A percentile compares a stretch with the other conserved stretches of the same genome.
These are phyloP conservation scores for Colletotrichum orbiculare DNA, from an alignment of 2,329 filamentous ascomycete species.

Conservation along the genomic window DNA sequence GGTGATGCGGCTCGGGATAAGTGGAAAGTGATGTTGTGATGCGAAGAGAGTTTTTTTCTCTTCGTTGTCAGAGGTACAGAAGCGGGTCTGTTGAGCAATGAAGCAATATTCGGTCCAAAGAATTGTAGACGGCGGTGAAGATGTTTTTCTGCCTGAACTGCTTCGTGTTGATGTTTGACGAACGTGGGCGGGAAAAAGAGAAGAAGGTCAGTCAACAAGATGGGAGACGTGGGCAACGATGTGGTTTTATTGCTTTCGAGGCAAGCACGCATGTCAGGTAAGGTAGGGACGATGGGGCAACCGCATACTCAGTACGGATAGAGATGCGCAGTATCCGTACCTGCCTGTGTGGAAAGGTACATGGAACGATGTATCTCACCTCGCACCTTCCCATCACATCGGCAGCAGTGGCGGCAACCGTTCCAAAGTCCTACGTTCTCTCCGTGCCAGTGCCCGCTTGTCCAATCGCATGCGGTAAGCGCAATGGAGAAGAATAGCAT, in stretches of 20 bases:
- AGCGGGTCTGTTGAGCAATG: constrained; percentile 13
- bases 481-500: constrained; percentile 8
- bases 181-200: constrained; percentile 19
- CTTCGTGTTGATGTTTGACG: constrained; percentile 28
- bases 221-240: constrained; percentile 27
- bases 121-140: constrained; percentile 30
- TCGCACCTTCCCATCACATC: not conserved
- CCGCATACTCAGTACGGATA: too few species aligned
- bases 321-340: too few species aligned
- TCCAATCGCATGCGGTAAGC: constrained; percentile 16
- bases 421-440: constrained; percentile 16
- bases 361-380: too few species aligned
- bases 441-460: constrained; percentile 2
- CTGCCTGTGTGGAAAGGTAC: too few species aligned
- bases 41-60: not conserved
- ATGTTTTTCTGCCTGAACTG: constrained; percentile 30
- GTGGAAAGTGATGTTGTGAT: constrained; percentile 16
- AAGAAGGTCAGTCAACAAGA: not conserved
- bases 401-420: constrained; percentile 13
- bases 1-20: constrained; percentile 15
- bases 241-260: constrained; percentile 31
- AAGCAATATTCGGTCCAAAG: constrained; percentile 33
- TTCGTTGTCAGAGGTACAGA: constrained; percentile 8
- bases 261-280: not conserved
- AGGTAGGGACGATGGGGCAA: too few species aligned